Conservation (phyloP, 768 basidiomycete species). For the Suillus discolor region DNA sequence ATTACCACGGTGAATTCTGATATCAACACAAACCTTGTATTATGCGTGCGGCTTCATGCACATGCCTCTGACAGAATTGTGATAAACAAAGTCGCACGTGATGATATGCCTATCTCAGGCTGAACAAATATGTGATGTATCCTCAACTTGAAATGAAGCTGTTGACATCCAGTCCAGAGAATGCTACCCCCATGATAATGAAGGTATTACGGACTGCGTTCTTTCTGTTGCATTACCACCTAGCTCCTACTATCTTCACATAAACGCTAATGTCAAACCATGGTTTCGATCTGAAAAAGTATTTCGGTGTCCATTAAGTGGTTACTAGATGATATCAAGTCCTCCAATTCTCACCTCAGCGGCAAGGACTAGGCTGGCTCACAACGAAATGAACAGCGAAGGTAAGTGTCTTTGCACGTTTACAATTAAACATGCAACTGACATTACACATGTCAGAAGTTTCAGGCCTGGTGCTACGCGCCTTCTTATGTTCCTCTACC, state of each 20-base stretch:
- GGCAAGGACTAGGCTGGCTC: too few relatives aligned
- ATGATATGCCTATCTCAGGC: not conserved
- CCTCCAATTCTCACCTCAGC: not conserved
- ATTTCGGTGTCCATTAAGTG: not conserved
- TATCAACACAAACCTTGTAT: not conserved
- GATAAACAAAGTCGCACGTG: not conserved
- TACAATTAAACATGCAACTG: not conserved
- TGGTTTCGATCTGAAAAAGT: not conserved
- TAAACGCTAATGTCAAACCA: not conserved
- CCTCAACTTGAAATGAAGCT: not conserved
- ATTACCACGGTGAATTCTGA: not conserved
- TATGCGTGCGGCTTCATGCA: not conserved
- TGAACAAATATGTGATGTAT: conserved; percentile 1
- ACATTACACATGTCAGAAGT: not conserved
- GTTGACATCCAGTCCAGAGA: not conserved
- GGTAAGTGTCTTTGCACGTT: not conserved
- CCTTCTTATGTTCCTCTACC: not conserved
- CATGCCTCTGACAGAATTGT: not conserved
- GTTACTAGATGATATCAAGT: too few relatives aligned
- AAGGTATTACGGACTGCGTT: not conserved
- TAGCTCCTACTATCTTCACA: not conserved
- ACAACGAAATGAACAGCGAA: not conserved
- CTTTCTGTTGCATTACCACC: not conserved
- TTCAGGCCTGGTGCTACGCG: not conserved
- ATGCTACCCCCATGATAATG: not conserved